Evolutionary conservation across 2,329 filamentous ascomycete species (phyloP), one percentile per base, ranked within the genome.

Genomic region (Tricladium varicosporioides): DNA sequence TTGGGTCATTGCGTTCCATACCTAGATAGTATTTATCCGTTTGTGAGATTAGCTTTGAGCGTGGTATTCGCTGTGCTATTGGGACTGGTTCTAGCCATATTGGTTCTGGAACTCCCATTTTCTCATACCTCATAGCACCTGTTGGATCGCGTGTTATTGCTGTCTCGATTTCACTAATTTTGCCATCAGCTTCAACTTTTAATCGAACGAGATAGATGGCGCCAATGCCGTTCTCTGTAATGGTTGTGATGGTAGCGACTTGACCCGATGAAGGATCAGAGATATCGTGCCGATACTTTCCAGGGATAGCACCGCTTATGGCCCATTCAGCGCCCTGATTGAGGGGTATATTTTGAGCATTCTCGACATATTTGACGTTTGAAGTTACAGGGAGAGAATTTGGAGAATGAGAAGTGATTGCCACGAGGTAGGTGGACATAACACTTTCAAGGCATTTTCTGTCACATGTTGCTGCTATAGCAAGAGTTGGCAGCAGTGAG

Each of bases 1-100:
- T 31, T 15, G 47, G 47, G 33, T 48, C 47, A n/a, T 48, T 48
- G 19, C 27, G 40, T 18, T 56, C 40, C 54, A 56, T 56, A 8
- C 54, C 54, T 18, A 19, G 42, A n/a, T 56, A 56, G 15, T 56
- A 56, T 22, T 47, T 51, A 43, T 56, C 51, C n/a, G 40, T 43
- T 16, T 51, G 54, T 5, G 40, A 27, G 19, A 56, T 52, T 9
- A 56, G 15, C 40, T 18, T 42, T 7, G 40, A 48, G 10, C 48
- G 16, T 13, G 54, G 47, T 13, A 56, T 36, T n/a, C 54, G 48
- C n/a, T 52, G 19, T 1, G n/a, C 22, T 13, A 14, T 14, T 31
- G 54, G 54, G 9, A 56, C 54, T 11, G 54, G 40, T 46, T 56
- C 15, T 16, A 56, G 19, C 54, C 48, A 56, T 5, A 56, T 42